phyloP scores from a whole-genome alignment of 495 filamentous ascomycete genomes.

The Tricharina praecox region DNA sequence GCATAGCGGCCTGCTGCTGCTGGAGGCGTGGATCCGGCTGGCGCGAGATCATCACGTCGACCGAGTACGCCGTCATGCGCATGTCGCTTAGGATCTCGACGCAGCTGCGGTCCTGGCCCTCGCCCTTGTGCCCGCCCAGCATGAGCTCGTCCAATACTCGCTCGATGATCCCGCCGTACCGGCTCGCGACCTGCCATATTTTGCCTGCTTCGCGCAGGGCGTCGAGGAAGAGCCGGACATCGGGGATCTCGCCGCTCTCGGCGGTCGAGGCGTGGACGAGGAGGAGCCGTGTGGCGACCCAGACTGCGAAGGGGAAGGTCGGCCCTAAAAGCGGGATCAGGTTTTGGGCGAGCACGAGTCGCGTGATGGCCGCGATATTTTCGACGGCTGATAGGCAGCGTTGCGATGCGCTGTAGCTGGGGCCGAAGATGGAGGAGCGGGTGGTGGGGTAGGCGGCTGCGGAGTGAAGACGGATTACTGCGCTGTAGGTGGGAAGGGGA shows the following conservation, averaged over 20 bases:
- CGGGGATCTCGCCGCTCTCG: slow-evolving; percentile 51
- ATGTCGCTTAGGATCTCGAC: slow-evolving; percentile 81
- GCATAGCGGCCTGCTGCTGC: slow-evolving; percentile 12
- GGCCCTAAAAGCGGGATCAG: slow-evolving; percentile 67
- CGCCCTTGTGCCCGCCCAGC: slow-evolving; percentile 21
- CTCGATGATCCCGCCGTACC: slow-evolving; percentile 63
- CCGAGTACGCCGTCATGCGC: slow-evolving; percentile 67
- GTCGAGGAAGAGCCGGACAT: slow-evolving; percentile 63
- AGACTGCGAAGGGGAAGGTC: slow-evolving; percentile 76
- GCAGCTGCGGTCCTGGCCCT: slow-evolving; percentile 39
- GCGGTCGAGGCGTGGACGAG: slow-evolving; percentile 79
- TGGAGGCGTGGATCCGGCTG: slow-evolving; percentile 43
- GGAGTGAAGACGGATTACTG: slow-evolving; percentile 79
- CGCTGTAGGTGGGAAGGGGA: slow-evolving; percentile 33
- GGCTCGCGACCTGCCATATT: slow-evolving; percentile 67
- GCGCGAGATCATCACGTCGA: slow-evolving; percentile 71
- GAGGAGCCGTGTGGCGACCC: slow-evolving; percentile 75
- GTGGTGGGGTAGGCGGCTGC: slow-evolving; percentile 82
- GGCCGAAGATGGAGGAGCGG: slow-evolving; percentile 67
- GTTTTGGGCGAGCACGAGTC: slow-evolving; percentile 52
- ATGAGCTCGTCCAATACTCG: slow-evolving; percentile 70
- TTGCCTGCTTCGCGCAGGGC: slow-evolving; percentile 61
- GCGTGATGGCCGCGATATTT: slow-evolving; percentile 59
- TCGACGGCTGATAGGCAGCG: slow-evolving; percentile 67
- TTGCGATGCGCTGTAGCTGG: slow-evolving; percentile 66